These are phyloP conservation scores for Senna siamea DNA, from an alignment of 306 rosid species.

Conservation along the genomic window DNA sequence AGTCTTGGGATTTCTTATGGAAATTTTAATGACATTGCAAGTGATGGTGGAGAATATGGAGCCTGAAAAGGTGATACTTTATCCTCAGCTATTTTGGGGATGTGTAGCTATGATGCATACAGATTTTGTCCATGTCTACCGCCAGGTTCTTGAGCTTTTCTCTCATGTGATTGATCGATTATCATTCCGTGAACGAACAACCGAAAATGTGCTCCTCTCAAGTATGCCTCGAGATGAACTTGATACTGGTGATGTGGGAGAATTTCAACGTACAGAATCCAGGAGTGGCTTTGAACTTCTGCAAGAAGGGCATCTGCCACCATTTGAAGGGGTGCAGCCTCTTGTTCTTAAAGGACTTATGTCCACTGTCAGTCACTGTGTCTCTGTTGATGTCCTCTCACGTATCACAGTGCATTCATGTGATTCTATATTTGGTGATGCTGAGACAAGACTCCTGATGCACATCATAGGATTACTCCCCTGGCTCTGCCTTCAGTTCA, in stretches of 20 bases:
- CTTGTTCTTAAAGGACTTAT: conserved; percentile 96
- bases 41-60: conserved; percentile 99
- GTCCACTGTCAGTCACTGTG: conserved; percentile 91
- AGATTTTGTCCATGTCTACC: conserved; percentile 97
- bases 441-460: conserved; percentile 95
- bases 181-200: conserved; percentile 90
- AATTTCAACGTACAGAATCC: conserved; percentile 83
- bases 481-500: conserved; percentile 96
- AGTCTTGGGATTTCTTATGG: conserved; percentile 95
- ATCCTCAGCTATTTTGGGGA: conserved; percentile 99
- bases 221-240: conserved; percentile 98
- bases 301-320: conserved; percentile 77
- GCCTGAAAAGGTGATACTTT: conserved; percentile 98
- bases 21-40: conserved; percentile 92
- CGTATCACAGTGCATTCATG: conserved; percentile 93
- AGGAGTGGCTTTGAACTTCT: conserved; percentile 77
- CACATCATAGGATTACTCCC: conserved; percentile 98
- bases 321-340: conserved; percentile 98
- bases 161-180: conserved; percentile 93
- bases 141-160: conserved; percentile 98
- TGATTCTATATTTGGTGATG: conserved; percentile 93
- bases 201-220: conserved; percentile 97
- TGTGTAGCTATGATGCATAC: conserved; percentile 99
- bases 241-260: conserved; percentile 64
- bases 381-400: conserved; percentile 90